Evolutionary conservation across 805 yeast genomes (phyloP), one percentile per base, ranked within the genome.

Genomic region (Cyberlindnera lachancei): DNA sequence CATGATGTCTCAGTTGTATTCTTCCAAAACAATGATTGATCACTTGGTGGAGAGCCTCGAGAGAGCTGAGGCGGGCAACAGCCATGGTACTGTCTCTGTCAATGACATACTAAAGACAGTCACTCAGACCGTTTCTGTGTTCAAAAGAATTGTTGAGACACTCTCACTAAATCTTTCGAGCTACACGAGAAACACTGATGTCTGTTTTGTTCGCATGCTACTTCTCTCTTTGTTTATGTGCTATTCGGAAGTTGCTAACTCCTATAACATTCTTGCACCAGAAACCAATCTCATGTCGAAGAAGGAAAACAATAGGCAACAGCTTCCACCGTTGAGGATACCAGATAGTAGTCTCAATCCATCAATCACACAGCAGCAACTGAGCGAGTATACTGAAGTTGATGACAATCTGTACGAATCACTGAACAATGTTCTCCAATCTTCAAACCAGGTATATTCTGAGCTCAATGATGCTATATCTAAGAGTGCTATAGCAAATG

Each of bases 401-500:
- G 94, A 84, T 50, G 74, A 70, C 26, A 79, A 75, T 44, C 58
- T 84, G 31, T 80, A 79, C 45, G 73, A 71, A 21, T 72, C 83
- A 14, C 64, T 84, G 25, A 70, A 66, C 18, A 62, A 66, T 13
- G 86, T 88, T 1, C 70, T 82, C 3, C 52, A 65, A 12, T 70
- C 81, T 33, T 88, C 95, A 2, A 82, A 75, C 45, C 71, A 72
- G n/a, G 94, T 85, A 3, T 79, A 81, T 45, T 69, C 79, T 18
- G 90, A 83, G 46, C 58, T 86, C 33, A 82, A 79, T 19, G 63
- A 69, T 36, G 84, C 83, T 0, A 75, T 81, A 29, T 66, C 77
- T 12, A 73, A 73, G 42, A 73, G 76, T 44, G 85, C 87, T 0
- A 58, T 73, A 15, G 75, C 66, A 3, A 60, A 67, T 33, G 69